Evolutionary conservation across 441 rosid genomes (phyloP).

Genomic region (Dalechampia spathulata): DNA sequence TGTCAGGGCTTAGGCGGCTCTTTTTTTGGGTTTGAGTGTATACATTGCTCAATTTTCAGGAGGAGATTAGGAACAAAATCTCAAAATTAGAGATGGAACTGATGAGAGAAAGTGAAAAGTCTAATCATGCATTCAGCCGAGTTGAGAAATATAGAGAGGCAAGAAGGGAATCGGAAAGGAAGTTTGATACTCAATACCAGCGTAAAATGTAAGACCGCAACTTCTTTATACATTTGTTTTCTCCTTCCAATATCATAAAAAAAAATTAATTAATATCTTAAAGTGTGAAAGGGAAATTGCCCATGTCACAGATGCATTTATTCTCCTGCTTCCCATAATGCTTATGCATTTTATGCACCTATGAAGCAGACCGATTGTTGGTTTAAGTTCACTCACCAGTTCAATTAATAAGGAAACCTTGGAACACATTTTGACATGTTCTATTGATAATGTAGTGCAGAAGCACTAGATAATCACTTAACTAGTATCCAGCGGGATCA

Average conservation of each 20-base stretch:
- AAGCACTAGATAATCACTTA: slow-evolving; percentile 86
- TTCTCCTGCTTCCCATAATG: background rate
- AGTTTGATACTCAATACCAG: slow-evolving; percentile 72
- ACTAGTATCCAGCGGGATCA: slow-evolving; percentile 79
- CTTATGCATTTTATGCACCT: background rate
- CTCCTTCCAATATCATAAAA: slow-evolving; percentile 4
- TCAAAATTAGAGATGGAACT: slow-evolving; percentile 57
- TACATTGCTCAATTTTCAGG: slow-evolving; percentile 40
- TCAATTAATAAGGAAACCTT: slow-evolving; percentile 4
- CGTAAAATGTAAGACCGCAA: slow-evolving; percentile 59
- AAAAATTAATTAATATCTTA: background rate
- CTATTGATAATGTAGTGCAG: slow-evolving; percentile 50
- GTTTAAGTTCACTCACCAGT: background rate
- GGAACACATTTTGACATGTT: background rate
- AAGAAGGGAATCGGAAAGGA: slow-evolving; percentile 67
- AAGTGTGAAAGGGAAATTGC: background rate
- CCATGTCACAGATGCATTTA: background rate
- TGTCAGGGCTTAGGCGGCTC: background rate
- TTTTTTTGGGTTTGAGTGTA: background rate
- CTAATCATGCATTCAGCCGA: slow-evolving; percentile 38
- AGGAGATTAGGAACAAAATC: slow-evolving; percentile 62
- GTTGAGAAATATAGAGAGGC: slow-evolving; percentile 56
- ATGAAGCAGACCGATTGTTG: background rate
- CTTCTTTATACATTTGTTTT: slow-evolving; percentile 2
- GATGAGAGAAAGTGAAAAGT: slow-evolving; percentile 41